These are phyloP conservation scores for Triangularia setosa DNA, from an alignment of 2,329 filamentous ascomycete species.

Conservation along the genomic window DNA sequence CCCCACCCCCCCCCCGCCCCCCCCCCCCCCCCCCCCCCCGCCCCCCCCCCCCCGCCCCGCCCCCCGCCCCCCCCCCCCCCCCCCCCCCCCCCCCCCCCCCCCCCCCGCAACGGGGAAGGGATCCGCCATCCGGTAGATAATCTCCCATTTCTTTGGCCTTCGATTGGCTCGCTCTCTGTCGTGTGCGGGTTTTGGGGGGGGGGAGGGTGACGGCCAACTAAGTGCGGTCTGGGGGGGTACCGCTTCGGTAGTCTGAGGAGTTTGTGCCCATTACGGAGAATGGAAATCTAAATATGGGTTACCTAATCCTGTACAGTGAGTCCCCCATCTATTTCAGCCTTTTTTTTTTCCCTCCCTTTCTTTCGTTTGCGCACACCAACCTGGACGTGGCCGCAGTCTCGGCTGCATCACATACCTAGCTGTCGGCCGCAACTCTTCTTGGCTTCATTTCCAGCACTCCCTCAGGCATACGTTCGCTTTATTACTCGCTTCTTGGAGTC, in stretches of 20 bases:
- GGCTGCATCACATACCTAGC: background rate
- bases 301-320: background rate
- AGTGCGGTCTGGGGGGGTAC: no score
- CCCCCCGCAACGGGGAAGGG: no score
- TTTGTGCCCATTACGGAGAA: background rate
- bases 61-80: no score
- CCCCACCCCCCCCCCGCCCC: no score
- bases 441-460: background rate
- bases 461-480: background rate
- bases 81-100: no score
- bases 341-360: background rate
- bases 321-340: background rate
- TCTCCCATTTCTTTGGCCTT: no score
- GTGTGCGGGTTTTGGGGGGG: no score
- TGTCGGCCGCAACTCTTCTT: background rate
- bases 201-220: no score
- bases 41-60: no score
- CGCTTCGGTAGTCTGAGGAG: background rate
- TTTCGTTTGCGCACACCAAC: background rate
- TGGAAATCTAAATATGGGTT: background rate
- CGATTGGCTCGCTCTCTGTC: no score
- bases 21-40: no score
- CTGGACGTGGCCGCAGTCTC: background rate
- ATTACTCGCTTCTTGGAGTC: background rate
- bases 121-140: no score